Base-by-base conservation (phyloP, 805 yeast genomes). In the Teunomyces gatunensis region DNA sequence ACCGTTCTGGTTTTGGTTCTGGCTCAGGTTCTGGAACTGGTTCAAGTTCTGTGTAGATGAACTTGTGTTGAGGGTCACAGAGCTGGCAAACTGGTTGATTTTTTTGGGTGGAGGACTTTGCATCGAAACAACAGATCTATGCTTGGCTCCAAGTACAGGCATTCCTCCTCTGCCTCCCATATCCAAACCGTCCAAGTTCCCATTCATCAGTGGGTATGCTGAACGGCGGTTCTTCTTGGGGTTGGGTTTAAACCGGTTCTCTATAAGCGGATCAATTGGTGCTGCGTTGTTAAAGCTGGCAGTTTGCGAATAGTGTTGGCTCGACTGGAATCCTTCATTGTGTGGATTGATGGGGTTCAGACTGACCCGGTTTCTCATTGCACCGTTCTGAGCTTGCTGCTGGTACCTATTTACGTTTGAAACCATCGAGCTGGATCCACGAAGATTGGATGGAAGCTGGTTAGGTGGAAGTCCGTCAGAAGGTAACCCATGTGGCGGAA, bases 81-180 rank as follows among this genome's bases (percentile, higher is more conserved):
- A 13, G 15, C 35, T 30, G 12, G 50, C 39, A 9, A 42, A 18
- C 12, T 44, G 49, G 34, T 34, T 45, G 15, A 20, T 6, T 29
- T 37, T 37, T n/a, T 37, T 37, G 28, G 29, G 29, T 20, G 40
- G 40, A 37, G 40, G 40, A 37, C 40, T 37, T 37, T 37, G 40
- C 17, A 37, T 21, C 6, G 40, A 12, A 6, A n/a, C 40, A 47
- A 45, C 39, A 17, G 54, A 49, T 5, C 51, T 46, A 42, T 52
- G 50, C 41, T 49, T 51, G 13, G 40, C 40, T 20, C 25, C 18
- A 6, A 39, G 45, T 65, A 66, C 67, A 2, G 76, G 77, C 77
- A 73, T 73, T 6, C 77, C 77, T 17, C 75, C 77, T 54, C 77
- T 61, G n/a, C 75, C 76, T 11, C 77, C 76, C 61, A 69, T 63